A percentile compares a stretch with the other conserved stretches of the same genome.
Evolutionary conservation across 345 rosid genomes (phyloP).

Genomic region (Corchorus olitorius): DNA sequence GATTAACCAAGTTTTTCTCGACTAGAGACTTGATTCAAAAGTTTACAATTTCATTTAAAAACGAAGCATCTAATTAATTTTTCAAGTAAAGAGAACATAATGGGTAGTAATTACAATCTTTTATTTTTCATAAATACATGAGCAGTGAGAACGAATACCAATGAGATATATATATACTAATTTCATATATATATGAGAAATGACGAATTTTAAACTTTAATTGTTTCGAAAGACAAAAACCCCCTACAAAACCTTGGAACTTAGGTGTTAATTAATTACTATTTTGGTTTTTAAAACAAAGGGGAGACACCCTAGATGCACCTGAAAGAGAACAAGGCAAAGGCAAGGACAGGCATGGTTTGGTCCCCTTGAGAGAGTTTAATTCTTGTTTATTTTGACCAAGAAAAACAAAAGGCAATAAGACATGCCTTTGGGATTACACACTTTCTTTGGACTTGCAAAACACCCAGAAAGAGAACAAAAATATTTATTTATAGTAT

Average conservation of each 20-base stretch:
- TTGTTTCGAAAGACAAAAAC: background rate
- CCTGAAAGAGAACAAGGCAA: slow-evolving; percentile 11
- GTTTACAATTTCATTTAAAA: background rate
- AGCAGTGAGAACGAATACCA: slow-evolving; percentile 15
- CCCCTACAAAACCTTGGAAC: slow-evolving; percentile 14
- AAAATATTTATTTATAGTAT: background rate
- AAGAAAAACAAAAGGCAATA: slow-evolving; percentile 31
- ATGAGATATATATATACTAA: slow-evolving; percentile 13
- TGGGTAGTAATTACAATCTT: slow-evolving; percentile 15
- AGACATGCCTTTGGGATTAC: slow-evolving; percentile 64
- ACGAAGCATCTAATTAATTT: background rate
- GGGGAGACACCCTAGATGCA: slow-evolving; percentile 14
- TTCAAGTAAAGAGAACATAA: background rate
- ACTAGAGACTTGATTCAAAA: background rate
- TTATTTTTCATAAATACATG: slow-evolving; percentile 14
- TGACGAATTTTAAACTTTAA: background rate
- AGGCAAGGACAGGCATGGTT: slow-evolving; percentile 32
- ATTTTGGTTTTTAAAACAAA: background rate
- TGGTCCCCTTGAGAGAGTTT: slow-evolving; percentile 18
- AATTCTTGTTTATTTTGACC: slow-evolving; percentile 35
- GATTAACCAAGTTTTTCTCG: too few species aligned
- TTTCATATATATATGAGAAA: background rate
- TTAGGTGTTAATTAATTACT: background rate
- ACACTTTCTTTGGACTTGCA: slow-evolving; percentile 29
- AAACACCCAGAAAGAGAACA: slow-evolving; percentile 14